A percentile compares a stretch with the other conserved stretches of the same genome.
Evolutionary conservation across 2,329 filamentous ascomycete genomes (phyloP).

Genomic region (Trichophyton benhamiae): DNA sequence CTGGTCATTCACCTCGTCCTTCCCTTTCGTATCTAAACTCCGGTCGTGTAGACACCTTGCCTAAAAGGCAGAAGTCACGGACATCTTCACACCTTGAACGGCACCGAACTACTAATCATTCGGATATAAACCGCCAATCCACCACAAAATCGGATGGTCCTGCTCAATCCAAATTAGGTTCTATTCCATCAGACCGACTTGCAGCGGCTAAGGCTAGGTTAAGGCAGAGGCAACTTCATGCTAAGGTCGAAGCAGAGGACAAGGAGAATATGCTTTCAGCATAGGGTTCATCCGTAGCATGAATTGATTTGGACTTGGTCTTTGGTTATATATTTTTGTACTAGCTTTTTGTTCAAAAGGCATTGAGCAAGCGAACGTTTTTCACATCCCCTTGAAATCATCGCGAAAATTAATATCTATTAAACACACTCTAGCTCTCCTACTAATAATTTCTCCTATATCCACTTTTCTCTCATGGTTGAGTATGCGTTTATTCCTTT

Average conservation of each 20-base stretch:
- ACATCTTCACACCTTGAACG: neutral
- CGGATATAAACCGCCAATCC: slow-evolving; percentile 9
- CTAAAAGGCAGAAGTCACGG: neutral
- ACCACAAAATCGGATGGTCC: slow-evolving; percentile 4
- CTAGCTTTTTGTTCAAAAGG: neutral
- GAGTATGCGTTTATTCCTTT: neutral
- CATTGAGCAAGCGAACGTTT: neutral
- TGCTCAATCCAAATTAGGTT: slow-evolving; percentile 13
- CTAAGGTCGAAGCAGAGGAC: slow-evolving; percentile 15
- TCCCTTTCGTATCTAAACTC: slow-evolving; percentile 18
- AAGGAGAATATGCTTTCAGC: slow-evolving; percentile 23
- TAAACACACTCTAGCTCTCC: neutral
- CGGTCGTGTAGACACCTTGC: neutral
- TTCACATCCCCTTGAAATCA: neutral
- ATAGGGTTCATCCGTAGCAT: neutral
- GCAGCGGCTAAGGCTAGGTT: slow-evolving; percentile 27
- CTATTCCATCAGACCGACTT: slow-evolving; percentile 23
- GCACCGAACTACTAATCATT: neutral
- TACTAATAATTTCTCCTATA: too few relatives aligned
- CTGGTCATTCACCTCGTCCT: slow-evolving; percentile 15
- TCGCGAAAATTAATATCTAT: neutral
- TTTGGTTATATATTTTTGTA: neutral
- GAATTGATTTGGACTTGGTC: neutral
- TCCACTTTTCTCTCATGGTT: neutral
- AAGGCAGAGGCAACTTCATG: slow-evolving; percentile 20